Evolutionary conservation across 306 rosid genomes (phyloP).

Genomic region (Begonia fuchsioides): DNA sequence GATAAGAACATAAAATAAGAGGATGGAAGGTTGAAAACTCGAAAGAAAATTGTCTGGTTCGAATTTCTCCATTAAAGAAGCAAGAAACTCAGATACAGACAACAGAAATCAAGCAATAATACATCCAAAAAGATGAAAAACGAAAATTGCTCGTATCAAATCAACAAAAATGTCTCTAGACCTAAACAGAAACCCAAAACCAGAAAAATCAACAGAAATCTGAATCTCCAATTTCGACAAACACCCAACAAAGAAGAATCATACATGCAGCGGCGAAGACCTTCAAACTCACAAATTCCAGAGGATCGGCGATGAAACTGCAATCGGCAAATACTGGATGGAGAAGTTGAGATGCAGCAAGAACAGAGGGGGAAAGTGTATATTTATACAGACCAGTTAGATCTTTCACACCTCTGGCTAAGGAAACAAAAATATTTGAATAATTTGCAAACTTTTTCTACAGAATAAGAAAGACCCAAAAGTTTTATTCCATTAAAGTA

Average conservation of each 20-base stretch:
- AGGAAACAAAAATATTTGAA: slow-evolving; percentile 23
- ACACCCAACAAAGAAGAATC: too few relatives aligned
- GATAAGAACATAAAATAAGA: not conserved
- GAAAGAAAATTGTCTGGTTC: slow-evolving; percentile 14
- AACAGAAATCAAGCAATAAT: slow-evolving; percentile 11
- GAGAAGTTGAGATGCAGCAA: not conserved
- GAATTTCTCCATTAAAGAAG: not conserved
- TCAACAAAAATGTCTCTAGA: not conserved
- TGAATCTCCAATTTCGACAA: too few relatives aligned
- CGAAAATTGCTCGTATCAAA: not conserved
- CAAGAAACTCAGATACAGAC: slow-evolving; percentile 3
- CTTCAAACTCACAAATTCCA: slow-evolving; percentile 42
- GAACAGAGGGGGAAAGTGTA: too few relatives aligned
- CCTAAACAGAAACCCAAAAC: too few relatives aligned
- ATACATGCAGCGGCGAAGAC: not conserved
- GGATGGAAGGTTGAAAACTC: not conserved
- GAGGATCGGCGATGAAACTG: slow-evolving; percentile 25
- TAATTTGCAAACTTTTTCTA: not conserved
- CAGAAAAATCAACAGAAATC: too few relatives aligned
- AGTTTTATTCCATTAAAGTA: not conserved
- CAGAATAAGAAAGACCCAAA: not conserved
- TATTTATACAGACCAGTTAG: slow-evolving; percentile 8
- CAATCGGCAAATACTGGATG: slow-evolving; percentile 9
- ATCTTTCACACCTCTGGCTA: slow-evolving; percentile 34
- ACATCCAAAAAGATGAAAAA: slow-evolving; percentile 16